A percentile compares a stretch with the other conserved stretches of the same genome.
phyloP scores from a whole-genome alignment of 768 basidiomycete species.

The Panellus pusillus region DNA sequence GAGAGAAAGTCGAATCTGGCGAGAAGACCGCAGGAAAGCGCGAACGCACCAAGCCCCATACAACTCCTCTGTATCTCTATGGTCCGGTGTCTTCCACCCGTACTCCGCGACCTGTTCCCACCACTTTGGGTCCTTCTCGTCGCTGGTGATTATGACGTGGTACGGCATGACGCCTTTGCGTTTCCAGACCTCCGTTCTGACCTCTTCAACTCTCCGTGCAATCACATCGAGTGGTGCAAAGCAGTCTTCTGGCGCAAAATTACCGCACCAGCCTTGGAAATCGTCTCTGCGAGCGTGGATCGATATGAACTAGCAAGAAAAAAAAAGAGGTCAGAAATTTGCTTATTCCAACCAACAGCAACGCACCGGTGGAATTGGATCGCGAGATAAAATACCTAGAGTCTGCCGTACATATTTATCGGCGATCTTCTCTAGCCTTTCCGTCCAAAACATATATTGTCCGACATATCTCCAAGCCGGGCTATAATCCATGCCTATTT shows the following conservation, averaged over 20 bases:
- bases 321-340: not conserved
- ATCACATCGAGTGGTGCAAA: slow-evolving; percentile 38
- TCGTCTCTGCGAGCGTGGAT: slow-evolving; percentile 32
- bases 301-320: slow-evolving; percentile 20
- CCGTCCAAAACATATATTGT: slow-evolving; percentile 29
- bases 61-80: slow-evolving; percentile 28
- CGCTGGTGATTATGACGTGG: slow-evolving; percentile 38
- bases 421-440: slow-evolving; percentile 24
- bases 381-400: slow-evolving; percentile 5
- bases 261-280: slow-evolving; percentile 33
- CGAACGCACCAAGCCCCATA: slow-evolving; percentile 32
- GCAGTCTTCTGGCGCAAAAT: slow-evolving; percentile 32
- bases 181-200: slow-evolving; percentile 35
- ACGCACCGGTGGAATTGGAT: slow-evolving; percentile 26
- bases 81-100: slow-evolving; percentile 36
- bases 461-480: slow-evolving; percentile 33
- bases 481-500: slow-evolving; percentile 29
- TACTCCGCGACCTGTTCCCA: slow-evolving; percentile 18
- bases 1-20: too few species aligned
- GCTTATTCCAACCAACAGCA: too few species aligned
- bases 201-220: slow-evolving; percentile 34
- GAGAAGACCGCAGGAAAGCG: not conserved
- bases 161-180: slow-evolving; percentile 26
- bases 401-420: slow-evolving; percentile 23
- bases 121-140: slow-evolving; percentile 17